These are phyloP conservation scores for Magnaporthiopsis incrustans DNA, from an alignment of 2,329 filamentous ascomycete species.

Conservation along the genomic window DNA sequence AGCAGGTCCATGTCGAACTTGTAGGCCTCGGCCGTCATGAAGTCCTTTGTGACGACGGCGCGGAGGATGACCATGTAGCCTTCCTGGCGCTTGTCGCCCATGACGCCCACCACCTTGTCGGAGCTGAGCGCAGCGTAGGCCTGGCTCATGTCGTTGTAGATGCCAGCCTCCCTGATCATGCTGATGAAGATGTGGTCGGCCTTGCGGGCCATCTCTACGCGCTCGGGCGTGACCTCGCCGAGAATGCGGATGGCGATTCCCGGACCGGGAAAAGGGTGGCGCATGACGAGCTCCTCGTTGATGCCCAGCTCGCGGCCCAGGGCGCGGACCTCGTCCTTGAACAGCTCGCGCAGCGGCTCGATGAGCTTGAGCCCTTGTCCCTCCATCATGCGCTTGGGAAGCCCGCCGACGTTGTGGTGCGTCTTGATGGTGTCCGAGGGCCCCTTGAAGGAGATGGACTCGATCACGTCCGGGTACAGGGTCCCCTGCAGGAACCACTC, in stretches of 20 bases:
- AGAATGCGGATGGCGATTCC: slow-evolving; percentile 70
- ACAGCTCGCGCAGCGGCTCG: slow-evolving; percentile 70
- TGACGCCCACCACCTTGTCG: slow-evolving; percentile 32
- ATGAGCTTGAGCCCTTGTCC: slow-evolving; percentile 54
- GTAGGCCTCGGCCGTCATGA: slow-evolving; percentile 69
- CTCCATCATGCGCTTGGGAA: slow-evolving; percentile 29
- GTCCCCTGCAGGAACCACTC: slow-evolving; percentile 86
- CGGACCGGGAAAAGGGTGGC: slow-evolving; percentile 37
- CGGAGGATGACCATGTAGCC: slow-evolving; percentile 30
- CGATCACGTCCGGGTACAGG: slow-evolving; percentile 53
- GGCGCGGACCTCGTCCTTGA: slow-evolving; percentile 66
- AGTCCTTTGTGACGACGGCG: slow-evolving; percentile 46
- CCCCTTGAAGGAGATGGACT: slow-evolving; percentile 36
- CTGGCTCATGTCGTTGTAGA: slow-evolving; percentile 58
- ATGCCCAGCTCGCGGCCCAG: slow-evolving; percentile 65
- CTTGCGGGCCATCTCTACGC: slow-evolving; percentile 69
- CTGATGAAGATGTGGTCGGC: slow-evolving; percentile 73
- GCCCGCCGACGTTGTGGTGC: slow-evolving; percentile 37
- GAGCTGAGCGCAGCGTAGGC: slow-evolving; percentile 38
- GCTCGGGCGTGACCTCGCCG: slow-evolving; percentile 74
- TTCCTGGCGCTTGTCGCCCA: slow-evolving; percentile 23
- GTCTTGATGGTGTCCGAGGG: slow-evolving; percentile 44
- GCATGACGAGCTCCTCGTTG: slow-evolving; percentile 65
- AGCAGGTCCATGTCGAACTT: slow-evolving; percentile 59
- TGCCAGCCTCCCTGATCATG: slow-evolving; percentile 62